Evolutionary conservation across 2,329 filamentous ascomycete genomes (phyloP).

Genomic region (Aspergillus viridinutans): DNA sequence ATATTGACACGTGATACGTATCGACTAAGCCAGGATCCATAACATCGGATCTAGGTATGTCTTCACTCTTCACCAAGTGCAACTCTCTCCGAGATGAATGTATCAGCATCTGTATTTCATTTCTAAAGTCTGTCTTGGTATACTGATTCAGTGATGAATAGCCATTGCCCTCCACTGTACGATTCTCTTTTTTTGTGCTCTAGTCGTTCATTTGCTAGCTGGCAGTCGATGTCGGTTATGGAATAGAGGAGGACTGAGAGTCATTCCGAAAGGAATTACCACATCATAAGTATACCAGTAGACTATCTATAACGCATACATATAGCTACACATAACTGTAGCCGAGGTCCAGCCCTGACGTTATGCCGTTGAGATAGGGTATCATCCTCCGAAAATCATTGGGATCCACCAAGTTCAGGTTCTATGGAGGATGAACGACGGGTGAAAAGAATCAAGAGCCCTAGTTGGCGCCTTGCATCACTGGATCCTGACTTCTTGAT

Average conservation of each 20-base stretch:
- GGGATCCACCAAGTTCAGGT: neutral
- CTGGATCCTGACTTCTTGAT: slow-evolving; percentile 67
- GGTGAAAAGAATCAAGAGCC: neutral
- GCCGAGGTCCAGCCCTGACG: neutral
- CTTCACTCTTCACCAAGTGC: neutral
- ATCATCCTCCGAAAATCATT: neutral
- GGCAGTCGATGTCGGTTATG: neutral
- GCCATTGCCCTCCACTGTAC: neutral
- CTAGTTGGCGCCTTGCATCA: slow-evolving; percentile 40
- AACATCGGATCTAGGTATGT: neutral
- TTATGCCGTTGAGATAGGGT: neutral
- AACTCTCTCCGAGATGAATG: neutral
- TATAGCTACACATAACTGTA: slow-evolving; percentile 1
- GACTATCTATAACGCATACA: slow-evolving; percentile 18
- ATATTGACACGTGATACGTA: neutral
- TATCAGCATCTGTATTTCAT: neutral
- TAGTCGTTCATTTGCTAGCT: neutral
- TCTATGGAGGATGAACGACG: neutral
- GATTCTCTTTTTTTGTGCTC: neutral
- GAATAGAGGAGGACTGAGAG: neutral
- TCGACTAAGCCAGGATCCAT: neutral
- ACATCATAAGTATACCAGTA: slow-evolving; percentile 4
- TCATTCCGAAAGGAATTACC: neutral
- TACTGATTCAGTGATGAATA: neutral
- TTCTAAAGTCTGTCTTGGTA: neutral